Evolutionary conservation across 2,329 filamentous ascomycete genomes (phyloP), one percentile per base, ranked within the genome.

Genomic region (Calonectria ilicicola): DNA sequence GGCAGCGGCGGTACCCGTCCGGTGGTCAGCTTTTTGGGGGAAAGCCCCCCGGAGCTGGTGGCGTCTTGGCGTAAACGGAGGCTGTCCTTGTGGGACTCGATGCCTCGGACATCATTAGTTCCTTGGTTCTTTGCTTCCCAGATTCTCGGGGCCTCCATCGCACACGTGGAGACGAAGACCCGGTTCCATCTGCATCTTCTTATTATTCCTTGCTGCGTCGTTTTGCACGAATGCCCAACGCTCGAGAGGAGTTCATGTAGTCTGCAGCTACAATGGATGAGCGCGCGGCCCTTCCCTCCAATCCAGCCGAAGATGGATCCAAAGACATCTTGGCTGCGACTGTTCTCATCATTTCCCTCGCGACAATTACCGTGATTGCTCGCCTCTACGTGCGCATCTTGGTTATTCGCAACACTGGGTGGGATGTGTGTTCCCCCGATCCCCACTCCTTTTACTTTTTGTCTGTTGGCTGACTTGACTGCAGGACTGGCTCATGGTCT

Each of bases 401-500:
- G 14, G 84, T 90, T 79, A 82, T 90, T 53, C 86, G 84, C 27
- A 86, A 85, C 32, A 82, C 87, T 53, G 87, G 88, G 2, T 75
- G 82, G 27, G 89, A 91, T 81, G 89, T 83, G 73, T 68, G 82
- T 77, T 65, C 15, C 7, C 63, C 15, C 10, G 56, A n/a, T 19
- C 15, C 19, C 40, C 44, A 17, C 26, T 42, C 9, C 35, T 15
- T 26, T 49, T 64, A 17, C 44, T 38, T 44, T 46, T 26, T 5
- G n/a, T 14, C 32, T 23, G 8, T 26, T 14, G 2, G 7, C 26
- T 49, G 63, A 10, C 17, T 27, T 8, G 40, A 21, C 21, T 67
- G 17, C 49, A 83, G 82, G 82, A 83, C 63, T 75, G 68, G 19
- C 77, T 83, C 68, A 83, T 83, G 79, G 72, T 78, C 12, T 51